Evolutionary conservation across 2,329 filamentous ascomycete species (phyloP).

Genomic region (Pyricularia pennisetigena): DNA sequence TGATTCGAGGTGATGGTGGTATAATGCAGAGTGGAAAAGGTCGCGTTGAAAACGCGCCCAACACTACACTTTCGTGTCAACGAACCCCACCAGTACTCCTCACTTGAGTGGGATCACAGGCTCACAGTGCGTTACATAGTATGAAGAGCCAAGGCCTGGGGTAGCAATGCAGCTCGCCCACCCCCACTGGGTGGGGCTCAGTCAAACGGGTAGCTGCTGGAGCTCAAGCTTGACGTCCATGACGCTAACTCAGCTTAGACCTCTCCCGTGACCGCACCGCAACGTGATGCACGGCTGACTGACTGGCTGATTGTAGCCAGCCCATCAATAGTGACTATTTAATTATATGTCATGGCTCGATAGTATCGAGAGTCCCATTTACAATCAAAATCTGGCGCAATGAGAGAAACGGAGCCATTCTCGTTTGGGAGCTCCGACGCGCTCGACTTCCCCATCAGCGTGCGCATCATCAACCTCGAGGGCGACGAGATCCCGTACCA

Average conservation of each 20-base stretch:
- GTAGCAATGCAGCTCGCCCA: not conserved
- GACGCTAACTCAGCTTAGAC: not conserved
- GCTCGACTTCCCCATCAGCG: slow-evolving; percentile 62
- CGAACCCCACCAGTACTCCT: not conserved
- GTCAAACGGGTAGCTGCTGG: not conserved
- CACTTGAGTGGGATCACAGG: not conserved
- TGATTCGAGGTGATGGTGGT: not conserved
- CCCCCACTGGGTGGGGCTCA: not conserved
- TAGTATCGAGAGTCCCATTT: not conserved
- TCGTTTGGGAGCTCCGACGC: slow-evolving; percentile 88
- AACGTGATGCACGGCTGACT: not conserved
- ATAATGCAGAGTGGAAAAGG: not conserved
- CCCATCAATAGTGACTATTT: not conserved
- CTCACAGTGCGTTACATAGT: not conserved
- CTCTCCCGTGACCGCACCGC: not conserved
- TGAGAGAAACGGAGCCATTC: slow-evolving; percentile 71
- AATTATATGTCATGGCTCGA: not conserved
- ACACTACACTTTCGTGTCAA: not conserved
- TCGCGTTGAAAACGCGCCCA: not conserved
- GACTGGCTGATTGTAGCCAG: not conserved
- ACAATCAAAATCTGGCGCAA: not conserved
- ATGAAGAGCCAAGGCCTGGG: not conserved
- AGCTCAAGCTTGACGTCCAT: not conserved
- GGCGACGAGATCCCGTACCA: slow-evolving; percentile 66
- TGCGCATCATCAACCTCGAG: slow-evolving; percentile 65